Evolutionary conservation across 768 basidiomycete species (phyloP), one percentile per base, ranked within the genome.

Genomic region (Boletus tylopilopsis): DNA sequence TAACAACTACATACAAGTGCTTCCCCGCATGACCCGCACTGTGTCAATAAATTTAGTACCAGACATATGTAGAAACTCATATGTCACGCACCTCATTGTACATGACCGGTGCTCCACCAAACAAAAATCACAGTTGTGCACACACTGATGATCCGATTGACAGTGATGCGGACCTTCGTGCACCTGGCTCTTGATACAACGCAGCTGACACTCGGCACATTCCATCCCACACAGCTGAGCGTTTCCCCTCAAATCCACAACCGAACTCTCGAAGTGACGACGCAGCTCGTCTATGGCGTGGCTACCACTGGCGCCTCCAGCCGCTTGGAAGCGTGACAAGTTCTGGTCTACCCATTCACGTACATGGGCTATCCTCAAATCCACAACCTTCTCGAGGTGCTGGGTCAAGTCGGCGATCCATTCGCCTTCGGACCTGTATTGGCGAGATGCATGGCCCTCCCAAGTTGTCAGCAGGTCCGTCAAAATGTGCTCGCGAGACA

Each of bases 1-100:
- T 0, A 27, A 15, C 2, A 2, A 32, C 38, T 21, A 57, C 75
- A 5, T 60, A 82, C 82, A 80, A 71, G 53, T 84, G 82, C 10
- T 66, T 68, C 15, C 78, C 80, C 21, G 73, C 61, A 51, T 84
- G 82, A 0, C 82, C 83, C 25, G 80, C 81, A n/a, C 81, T 83
- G 25, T 22, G 11, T 2, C 4, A 12, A 37, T n/a, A 4, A 24
- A 22, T 16, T 48, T 11, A 45, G 41, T 12, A 45, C 16, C 24
- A 29, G 6, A 30, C 3, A 25, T n/a, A n/a, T n/a, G n/a, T n/a
- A 7, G 21, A 4, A 43, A 48, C 23, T 4, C 9, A 24, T 13
- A 16, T 22, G 9, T 21, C 10, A 69, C 79, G 43, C 56, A 82
- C 81, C 67, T 69, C 54, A 76, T 69, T 13, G 75, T 72, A 60